phyloP scores from a whole-genome alignment of 192 early-diverging fungal genomes.

The Backusella psychrophila region DNA sequence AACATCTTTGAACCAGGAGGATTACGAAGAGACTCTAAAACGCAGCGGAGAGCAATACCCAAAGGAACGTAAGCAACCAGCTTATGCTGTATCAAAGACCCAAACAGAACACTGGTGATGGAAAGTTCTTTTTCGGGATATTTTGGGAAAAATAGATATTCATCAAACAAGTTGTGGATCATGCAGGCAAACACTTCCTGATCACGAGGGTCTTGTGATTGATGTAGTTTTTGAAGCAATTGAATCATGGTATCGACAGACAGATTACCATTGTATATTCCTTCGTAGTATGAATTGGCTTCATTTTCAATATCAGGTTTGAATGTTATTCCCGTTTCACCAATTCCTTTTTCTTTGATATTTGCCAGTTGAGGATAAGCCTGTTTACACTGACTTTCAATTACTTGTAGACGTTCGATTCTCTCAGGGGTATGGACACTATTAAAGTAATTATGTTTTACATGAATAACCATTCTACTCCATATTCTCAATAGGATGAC shows the following conservation, averaged over 20 bases:
- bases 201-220: conserved; percentile 67
- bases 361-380: conserved; percentile 50
- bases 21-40: conserved; percentile 82
- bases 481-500: background rate
- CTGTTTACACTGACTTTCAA: conserved; percentile 53
- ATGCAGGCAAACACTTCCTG: conserved; percentile 87
- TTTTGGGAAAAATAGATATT: conserved; percentile 90
- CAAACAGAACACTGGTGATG: conserved; percentile 89
- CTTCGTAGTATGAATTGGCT: conserved; percentile 70
- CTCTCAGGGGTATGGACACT: conserved; percentile 64
- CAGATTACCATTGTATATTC: conserved; percentile 74
- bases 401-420: conserved; percentile 52
- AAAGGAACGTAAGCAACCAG: conserved; percentile 76
- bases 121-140: conserved; percentile 91
- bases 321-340: conserved; percentile 46
- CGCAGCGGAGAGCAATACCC: conserved; percentile 82
- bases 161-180: conserved; percentile 92
- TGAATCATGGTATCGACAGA: conserved; percentile 83
- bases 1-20: conserved; percentile 78
- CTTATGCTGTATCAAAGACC: conserved; percentile 84
- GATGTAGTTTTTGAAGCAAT: conserved; percentile 73
- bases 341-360: conserved; percentile 29
- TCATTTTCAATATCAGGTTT: conserved; percentile 73
- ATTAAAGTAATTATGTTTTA: background rate
- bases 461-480: background rate